Evolutionary conservation across 2,329 filamentous ascomycete species (phyloP).

Genomic region (Penicillium sp.): DNA sequence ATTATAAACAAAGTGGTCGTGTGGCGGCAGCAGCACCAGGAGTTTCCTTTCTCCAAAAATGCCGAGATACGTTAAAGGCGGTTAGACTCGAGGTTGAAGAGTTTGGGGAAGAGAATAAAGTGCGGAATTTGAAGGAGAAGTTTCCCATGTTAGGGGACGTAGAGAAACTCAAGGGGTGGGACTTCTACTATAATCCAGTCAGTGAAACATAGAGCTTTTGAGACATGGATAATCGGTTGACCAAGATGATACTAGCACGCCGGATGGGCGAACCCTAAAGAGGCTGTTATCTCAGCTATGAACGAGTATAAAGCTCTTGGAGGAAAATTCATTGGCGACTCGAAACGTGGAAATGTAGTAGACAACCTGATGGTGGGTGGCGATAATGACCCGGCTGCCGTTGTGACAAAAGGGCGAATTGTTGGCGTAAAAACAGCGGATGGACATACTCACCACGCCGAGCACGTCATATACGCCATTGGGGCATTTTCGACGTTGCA

Average conservation of each 20-base stretch:
- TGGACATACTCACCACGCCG: background rate
- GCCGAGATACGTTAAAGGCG: background rate
- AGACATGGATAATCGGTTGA: background rate
- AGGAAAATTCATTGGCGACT: background rate
- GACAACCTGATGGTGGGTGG: background rate
- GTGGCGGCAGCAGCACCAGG: background rate
- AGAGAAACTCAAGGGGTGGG: background rate
- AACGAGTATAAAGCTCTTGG: background rate
- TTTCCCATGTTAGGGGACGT: background rate
- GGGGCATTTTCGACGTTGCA: background rate
- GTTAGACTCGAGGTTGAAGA: background rate
- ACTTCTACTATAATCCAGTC: background rate
- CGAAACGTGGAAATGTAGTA: background rate
- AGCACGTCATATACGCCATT: background rate
- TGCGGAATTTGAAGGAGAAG: background rate
- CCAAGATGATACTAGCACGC: background rate
- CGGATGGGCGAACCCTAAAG: background rate
- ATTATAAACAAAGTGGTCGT: background rate
- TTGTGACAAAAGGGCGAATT: background rate
- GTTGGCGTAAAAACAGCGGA: background rate
- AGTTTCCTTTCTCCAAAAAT: background rate
- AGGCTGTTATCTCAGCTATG: background rate
- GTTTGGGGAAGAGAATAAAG: background rate
- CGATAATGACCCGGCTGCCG: too few relatives aligned
- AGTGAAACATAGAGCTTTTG: background rate